These are phyloP conservation scores for Sideroxylon spinosum DNA, from an alignment of 179 eudicot species.

Conservation along the genomic window DNA sequence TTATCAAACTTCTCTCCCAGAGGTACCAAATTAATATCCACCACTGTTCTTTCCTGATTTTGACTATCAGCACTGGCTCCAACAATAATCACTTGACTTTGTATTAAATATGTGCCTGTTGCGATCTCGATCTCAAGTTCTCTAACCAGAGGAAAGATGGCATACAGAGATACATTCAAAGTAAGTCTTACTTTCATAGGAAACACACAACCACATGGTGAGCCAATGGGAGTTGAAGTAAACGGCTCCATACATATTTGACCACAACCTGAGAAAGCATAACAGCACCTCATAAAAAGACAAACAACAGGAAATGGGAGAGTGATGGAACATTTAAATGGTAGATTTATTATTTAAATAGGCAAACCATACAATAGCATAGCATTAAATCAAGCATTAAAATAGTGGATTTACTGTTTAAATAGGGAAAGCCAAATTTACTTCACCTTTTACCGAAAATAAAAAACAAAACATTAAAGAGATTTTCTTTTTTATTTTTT, in stretches of 20 bases:
- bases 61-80: slow-evolving; percentile 92
- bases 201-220: slow-evolving; percentile 89
- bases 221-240: slow-evolving; percentile 61
- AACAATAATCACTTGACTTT: slow-evolving; percentile 73
- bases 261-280: slow-evolving; percentile 61
- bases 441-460: background rate
- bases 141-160: slow-evolving; percentile 63
- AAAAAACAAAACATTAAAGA: background rate
- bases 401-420: no score
- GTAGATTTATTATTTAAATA: background rate
- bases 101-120: slow-evolving; percentile 74
- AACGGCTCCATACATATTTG: slow-evolving; percentile 87
- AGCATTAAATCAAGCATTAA: background rate
- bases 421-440: background rate
- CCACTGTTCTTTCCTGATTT: slow-evolving; percentile 66
- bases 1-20: slow-evolving; percentile 86
- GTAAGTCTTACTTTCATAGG: slow-evolving; percentile 85
- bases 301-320: background rate
- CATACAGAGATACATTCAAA: slow-evolving; percentile 65
- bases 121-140: slow-evolving; percentile 85
- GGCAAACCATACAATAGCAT: background rate
- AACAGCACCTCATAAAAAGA: background rate
- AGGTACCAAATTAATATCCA: slow-evolving; percentile 85
- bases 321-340: background rate
- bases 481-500: no score